Evolutionary conservation across 176 grass and related monocot species (phyloP), one percentile per base, ranked within the genome.

Genomic region (Saccharum officinarum): DNA sequence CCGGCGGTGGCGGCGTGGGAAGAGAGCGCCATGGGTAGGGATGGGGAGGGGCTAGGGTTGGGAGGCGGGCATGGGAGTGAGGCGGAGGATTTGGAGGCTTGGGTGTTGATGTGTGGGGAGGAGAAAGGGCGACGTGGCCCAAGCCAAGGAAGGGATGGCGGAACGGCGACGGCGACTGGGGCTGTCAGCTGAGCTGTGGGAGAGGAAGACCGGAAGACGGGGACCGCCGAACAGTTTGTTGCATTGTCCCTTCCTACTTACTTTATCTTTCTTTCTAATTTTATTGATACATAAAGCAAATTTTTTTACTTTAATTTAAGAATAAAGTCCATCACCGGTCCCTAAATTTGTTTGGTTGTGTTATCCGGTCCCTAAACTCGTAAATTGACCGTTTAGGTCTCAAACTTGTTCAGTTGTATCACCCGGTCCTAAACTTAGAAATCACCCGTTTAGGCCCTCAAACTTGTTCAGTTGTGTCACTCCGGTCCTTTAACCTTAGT

Each of bases 91-190:
- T 73, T 25, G 41, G 80, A 47, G 50, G 89, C 26, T 34, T 64
- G 42, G 76, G 10, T 67, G 37, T 22, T 50, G 80, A 59, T 80
- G 40, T 62, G 62, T 33, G 34, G 66, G 61, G 83, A 89, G 87
- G 82, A 85, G 82, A 82, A 76, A 64, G 63, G 83, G 84, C 60
- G 83, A 88, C 89, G 85, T 91, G 85, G 80, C 6, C 64, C 50
- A 63, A 49, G 26, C 28, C 9, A 67, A 38, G 72, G 16, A 81
- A 41, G 38, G 47, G 67, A 45, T 22, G 52, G 33, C 26, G 38
- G 76, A 52, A 25, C 36, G 57, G 37, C 14, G 84, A 86, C 61
- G 83, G 62, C 8, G 69, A 63, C 22, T 5, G 37, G 6, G 8
- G 40, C 7, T 10, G n/a, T n/a, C n/a, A 4, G 38, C 28, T 7